Evolutionary conservation across 306 rosid species (phyloP).

Genomic region (Lithocarpus polystachyus): DNA sequence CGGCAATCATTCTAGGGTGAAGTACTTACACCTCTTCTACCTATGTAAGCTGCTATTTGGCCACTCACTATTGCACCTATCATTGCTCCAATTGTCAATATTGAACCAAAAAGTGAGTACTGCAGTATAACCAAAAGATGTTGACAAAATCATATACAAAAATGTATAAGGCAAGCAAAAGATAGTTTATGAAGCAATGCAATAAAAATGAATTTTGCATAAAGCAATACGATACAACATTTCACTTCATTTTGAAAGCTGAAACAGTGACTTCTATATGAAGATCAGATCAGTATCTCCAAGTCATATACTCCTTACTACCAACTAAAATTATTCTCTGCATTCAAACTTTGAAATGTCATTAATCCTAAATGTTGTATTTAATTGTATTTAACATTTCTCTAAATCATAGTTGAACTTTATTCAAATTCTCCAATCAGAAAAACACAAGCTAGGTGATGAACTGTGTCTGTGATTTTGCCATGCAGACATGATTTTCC

Average conservation of each 20-base stretch:
- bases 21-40: constrained; percentile 74
- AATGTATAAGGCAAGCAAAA: neutral
- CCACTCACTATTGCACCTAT: constrained; percentile 79
- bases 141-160: neutral
- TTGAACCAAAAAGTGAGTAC: constrained; percentile 80
- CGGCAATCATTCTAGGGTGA: neutral
- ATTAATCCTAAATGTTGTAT: neutral
- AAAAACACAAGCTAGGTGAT: neutral
- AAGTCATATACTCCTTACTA: neutral
- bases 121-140: constrained; percentile 21
- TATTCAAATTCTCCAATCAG: no score
- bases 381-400: no score
- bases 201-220: neutral
- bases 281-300: neutral
- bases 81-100: constrained; percentile 87
- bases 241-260: neutral
- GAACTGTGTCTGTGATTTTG: neutral
- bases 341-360: neutral
- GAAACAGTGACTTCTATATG: neutral
- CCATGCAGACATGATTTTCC: neutral
- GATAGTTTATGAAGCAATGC: neutral
- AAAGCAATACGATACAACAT: neutral
- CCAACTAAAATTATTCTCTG: neutral
- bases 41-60: constrained; percentile 61
- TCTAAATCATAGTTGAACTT: no score